Evolutionary conservation across 108 stramenopile species (phyloP).

Genomic region (Stephanodiscus minutulus): DNA sequence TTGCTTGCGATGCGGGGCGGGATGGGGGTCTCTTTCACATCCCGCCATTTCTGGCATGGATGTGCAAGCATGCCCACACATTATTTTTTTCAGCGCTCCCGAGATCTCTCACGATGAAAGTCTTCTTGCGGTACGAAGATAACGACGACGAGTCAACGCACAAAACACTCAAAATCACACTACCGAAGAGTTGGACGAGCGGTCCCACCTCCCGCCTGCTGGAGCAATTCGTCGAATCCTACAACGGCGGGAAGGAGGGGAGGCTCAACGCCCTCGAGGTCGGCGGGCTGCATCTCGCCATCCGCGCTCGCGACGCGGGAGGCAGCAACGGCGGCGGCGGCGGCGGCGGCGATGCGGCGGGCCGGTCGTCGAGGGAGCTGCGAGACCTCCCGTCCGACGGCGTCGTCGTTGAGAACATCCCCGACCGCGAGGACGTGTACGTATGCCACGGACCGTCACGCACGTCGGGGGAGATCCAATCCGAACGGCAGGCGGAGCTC

Average conservation of each 20-base stretch:
- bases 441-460: conserved; percentile 66
- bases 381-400: conserved; percentile 73
- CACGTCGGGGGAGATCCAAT: conserved; percentile 55
- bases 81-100: too few species aligned
- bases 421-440: conserved; percentile 81
- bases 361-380: conserved; percentile 4
- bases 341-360: conserved; percentile 5
- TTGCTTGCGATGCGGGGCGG: too few species aligned
- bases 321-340: too few species aligned
- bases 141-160: conserved; percentile 66
- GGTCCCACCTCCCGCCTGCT: conserved; percentile 81
- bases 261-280: conserved; percentile 55
- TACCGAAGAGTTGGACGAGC: conserved; percentile 86
- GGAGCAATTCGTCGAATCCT: conserved; percentile 81
- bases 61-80: too few species aligned
- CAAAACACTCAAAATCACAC: conserved; percentile 89
- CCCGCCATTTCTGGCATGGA: too few species aligned
- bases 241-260: conserved; percentile 69
- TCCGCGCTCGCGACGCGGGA: too few species aligned
- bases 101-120: conserved; percentile 90
- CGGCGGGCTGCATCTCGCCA: conserved; percentile 58
- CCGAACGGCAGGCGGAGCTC: conserved; percentile 41
- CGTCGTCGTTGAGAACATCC: conserved; percentile 63
- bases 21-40: too few species aligned
- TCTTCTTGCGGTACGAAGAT: conserved; percentile 91